Conservation (phyloP, 495 filamentous ascomycete species). For the Polyplosphaeria fusca region DNA sequence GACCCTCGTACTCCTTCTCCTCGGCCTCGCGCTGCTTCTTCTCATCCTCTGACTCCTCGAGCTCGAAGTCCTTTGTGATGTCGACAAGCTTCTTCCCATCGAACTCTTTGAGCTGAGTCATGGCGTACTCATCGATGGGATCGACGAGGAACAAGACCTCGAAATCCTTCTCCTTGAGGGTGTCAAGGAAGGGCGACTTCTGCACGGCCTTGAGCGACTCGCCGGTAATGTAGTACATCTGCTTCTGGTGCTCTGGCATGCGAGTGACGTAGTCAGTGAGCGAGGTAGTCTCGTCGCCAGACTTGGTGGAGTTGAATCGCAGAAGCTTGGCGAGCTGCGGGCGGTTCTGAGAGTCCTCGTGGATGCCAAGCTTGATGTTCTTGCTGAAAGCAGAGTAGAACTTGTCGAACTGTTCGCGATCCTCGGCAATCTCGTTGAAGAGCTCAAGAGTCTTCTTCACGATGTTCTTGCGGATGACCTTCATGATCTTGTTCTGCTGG, state of each 20-base stretch:
- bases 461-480: constrained; percentile 99
- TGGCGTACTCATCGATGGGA: constrained; percentile 99
- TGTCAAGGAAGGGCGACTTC: constrained; percentile 98
- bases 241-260: constrained; percentile 99
- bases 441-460: constrained; percentile 99
- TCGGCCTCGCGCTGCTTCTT: constrained; percentile 93
- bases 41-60: constrained; percentile 99
- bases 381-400: constrained; percentile 99
- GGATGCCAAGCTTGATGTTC: constrained; percentile 99
- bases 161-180: constrained; percentile 99
- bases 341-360: constrained; percentile 99
- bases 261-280: constrained; percentile 95
- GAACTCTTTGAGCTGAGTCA: constrained; percentile 99
- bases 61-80: constrained; percentile 99
- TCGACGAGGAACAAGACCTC: constrained; percentile 99
- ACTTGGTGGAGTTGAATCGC: constrained; percentile 98
- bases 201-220: constrained; percentile 97
- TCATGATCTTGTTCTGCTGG: constrained; percentile 99
- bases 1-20: constrained; percentile 94
- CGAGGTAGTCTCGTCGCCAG: constrained; percentile 91
- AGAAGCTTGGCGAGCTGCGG: constrained; percentile 92
- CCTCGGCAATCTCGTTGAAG: constrained; percentile 97
- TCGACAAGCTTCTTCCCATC: constrained; percentile 99
- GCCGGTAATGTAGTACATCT: constrained; percentile 99
- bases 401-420: constrained; percentile 99